Evolutionary conservation across 1,139 yeast species (phyloP).

Genomic region (Debaryomyces udenii): DNA sequence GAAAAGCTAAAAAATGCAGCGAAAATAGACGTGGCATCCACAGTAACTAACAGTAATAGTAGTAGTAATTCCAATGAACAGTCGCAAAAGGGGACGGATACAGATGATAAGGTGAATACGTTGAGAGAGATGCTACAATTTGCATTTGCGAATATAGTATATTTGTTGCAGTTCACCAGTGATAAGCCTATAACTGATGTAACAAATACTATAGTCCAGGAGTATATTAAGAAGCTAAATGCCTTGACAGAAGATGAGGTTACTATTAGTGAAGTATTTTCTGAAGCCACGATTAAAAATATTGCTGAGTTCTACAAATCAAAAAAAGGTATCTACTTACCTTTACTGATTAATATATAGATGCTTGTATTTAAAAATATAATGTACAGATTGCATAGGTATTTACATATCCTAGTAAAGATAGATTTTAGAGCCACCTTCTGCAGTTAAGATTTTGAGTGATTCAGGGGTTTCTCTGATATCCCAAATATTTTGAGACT

Average conservation of each 20-base stretch:
- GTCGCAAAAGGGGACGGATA: not conserved
- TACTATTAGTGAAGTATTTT: slow-evolving; percentile 19
- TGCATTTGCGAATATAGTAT: slow-evolving; percentile 28
- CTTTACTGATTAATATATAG: slow-evolving; percentile 29
- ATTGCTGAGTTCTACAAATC: slow-evolving; percentile 35
- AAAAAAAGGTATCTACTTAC: slow-evolving; percentile 35
- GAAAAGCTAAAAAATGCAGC: not conserved
- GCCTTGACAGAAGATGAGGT: slow-evolving; percentile 10
- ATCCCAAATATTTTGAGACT: slow-evolving; percentile 68
- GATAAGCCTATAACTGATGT: slow-evolving; percentile 12
- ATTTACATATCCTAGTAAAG: slow-evolving; percentile 36
- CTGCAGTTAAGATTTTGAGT: slow-evolving; percentile 42
- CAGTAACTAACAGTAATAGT: not conserved
- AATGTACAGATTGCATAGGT: slow-evolving; percentile 4
- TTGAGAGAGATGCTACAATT: slow-evolving; percentile 4
- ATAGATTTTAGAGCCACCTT: slow-evolving; percentile 53
- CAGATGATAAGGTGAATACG: not conserved
- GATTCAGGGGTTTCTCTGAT: slow-evolving; percentile 47
- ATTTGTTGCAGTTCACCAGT: slow-evolving; percentile 27
- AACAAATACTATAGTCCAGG: slow-evolving; percentile 9
- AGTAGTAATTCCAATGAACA: not conserved
- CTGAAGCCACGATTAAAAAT: slow-evolving; percentile 23
- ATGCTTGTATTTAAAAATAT: slow-evolving; percentile 7
- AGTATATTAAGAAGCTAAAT: slow-evolving; percentile 6
- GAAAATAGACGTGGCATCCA: not conserved